These are phyloP conservation scores for Abrus pulchellus DNA, from an alignment of 306 rosid genomes.

Conservation along the genomic window DNA sequence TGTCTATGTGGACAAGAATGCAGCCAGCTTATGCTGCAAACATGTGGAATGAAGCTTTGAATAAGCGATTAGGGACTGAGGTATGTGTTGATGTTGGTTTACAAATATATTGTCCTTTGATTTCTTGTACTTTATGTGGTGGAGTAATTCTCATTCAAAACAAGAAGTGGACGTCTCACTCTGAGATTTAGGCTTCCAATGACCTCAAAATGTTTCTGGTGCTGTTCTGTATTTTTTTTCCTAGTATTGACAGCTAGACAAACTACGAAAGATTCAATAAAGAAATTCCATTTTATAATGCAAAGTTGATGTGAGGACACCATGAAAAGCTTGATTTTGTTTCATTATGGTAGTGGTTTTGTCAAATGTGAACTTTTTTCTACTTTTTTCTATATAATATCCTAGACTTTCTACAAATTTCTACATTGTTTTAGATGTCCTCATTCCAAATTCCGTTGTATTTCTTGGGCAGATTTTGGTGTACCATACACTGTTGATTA, in stretches of 20 bases:
- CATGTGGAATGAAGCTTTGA: constrained; percentile 99
- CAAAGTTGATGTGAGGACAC: constrained; percentile 11
- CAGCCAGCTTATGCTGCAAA: constrained; percentile 99
- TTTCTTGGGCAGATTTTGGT: constrained; percentile 4
- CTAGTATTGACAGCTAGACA: constrained; percentile 1
- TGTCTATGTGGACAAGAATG: constrained; percentile 98
- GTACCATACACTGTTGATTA: constrained; percentile 15
- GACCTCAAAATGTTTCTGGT: constrained; percentile 11
- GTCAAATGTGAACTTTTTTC: not conserved
- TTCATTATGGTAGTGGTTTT: not conserved
- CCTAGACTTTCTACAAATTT: constrained; percentile 21
- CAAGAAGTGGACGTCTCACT: constrained; percentile 28
- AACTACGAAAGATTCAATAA: constrained; percentile 13
- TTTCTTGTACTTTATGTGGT: constrained; percentile 8
- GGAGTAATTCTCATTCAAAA: not conserved
- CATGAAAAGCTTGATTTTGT: constrained; percentile 12
- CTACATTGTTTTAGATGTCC: not conserved
- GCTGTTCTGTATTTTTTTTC: not conserved
- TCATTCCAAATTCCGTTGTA: constrained; percentile 29
- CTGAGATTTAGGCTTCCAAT: constrained; percentile 9
- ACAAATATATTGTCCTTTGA: not conserved
- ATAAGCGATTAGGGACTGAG: constrained; percentile 95
- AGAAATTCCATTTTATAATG: constrained; percentile 1
- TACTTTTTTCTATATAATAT: constrained; percentile 1
- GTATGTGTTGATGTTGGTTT: constrained; percentile 50